Evolutionary conservation across 179 eudicot species (phyloP), one percentile per base, ranked within the genome.

Genomic region (Beta lomatogona): DNA sequence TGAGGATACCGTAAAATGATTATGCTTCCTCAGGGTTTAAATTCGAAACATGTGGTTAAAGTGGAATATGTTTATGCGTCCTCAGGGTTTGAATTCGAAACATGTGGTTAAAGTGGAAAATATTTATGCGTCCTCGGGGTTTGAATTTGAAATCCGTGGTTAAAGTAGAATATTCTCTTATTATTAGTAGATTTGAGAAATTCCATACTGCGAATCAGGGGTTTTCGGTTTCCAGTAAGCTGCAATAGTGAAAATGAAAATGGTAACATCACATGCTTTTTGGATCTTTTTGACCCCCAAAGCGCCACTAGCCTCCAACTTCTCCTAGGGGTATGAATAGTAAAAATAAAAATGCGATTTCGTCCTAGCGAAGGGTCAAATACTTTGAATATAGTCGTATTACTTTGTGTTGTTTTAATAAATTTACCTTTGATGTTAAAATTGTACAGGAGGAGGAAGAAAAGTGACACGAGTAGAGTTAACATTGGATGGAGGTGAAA

Each of bases 401-500:
- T 8, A n/a, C 11, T 22, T 63, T 63, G 3, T 0, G 36, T 22
- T 22, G 14, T 21, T 3, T 10, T 22, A 36, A 36, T 0, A 8
- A 63, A 63, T 63, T 63, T 63, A 63, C 31, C 44, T 16, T 65
- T 10, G 0, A 25, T 25, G 12, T 59, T 2, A 64, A 52, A n/a
- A 4, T 46, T 28, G 25, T n/a, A 69, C 76, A 95, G 97, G 97
- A 0, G 98, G 97, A n/a, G 99, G 99, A 18, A 93, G 89, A 82
- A 95, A 95, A 77, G 98, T 95, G 85, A 93, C 92, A 8, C 80
- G 99, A 45, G 99, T 93, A 1, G 99, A 95, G 83, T 94, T 93
- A 71, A 93, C 99, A 1, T 68, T 95, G 89, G 97, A 95, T 8
- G 93, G 94, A 10, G 99, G 99, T 15, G 95, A 92, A 67, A 90